Base-by-base conservation (phyloP, 129 eudicot genomes). In the Tagetes erecta region DNA sequence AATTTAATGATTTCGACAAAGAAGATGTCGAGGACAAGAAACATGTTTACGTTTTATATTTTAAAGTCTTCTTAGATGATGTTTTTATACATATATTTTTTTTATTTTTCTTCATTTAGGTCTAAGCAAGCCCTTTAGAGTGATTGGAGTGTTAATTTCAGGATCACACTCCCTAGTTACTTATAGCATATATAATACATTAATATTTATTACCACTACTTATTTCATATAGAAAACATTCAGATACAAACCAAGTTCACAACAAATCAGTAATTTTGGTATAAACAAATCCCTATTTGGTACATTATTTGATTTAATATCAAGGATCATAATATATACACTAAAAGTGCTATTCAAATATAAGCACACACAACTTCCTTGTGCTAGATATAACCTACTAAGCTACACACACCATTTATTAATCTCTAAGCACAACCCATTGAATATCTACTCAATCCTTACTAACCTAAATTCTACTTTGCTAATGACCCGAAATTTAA, bases 341-440 rank as follows among this genome's bases (percentile, higher is more conserved):
- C 30, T 57, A 70, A 49, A 39, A 58, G 62, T 71, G 78, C 78
- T 79, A 8, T 65, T 79, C 51, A 51, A 79, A 72, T 79, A 79
- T 8, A 72, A 79, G 82, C 82, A 79, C 70, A 47, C 68, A 68
- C 70, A 68, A 68, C 41, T 67, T 72, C 36, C 67, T 72, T 27
- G 57, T 40, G 30, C 77, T 33, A 72, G 33, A 57, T 42, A 58
- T 57, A 72, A 35, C 77, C 55, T 38, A 71, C 64, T 1, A 58
- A 31, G 44, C 45, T 3, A 35, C 14, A 50, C 5, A 71, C 8
- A 60, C 1, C 47, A 8, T 64, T 64, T 39, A 53, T 36, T 44
- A 53, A 47, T 60, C 27, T 35, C 67, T 60, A 60, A 60, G 41
- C 42, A 36, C 59, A 20, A 47, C 39, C 6, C 27, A 38, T 38